These are phyloP conservation scores for Didymellaceae sp. DNA, from an alignment of 2,329 filamentous ascomycete species.

Conservation along the genomic window DNA sequence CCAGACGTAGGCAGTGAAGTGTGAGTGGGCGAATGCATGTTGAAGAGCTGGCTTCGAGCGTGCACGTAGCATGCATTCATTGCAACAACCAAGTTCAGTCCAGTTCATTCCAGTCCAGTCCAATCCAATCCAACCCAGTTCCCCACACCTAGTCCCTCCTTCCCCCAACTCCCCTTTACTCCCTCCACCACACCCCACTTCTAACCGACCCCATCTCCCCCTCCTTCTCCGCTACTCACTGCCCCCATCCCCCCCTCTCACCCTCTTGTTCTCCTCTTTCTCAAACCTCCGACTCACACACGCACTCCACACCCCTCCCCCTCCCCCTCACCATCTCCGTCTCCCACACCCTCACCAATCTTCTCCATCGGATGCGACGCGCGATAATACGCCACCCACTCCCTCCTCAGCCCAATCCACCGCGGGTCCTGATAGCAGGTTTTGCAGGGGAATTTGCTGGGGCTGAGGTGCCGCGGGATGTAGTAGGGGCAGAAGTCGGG, in stretches of 20 bases:
- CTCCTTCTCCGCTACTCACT: background rate
- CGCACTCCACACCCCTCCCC: background rate
- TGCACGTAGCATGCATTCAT: no score
- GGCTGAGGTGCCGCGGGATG: slow-evolving; percentile 25
- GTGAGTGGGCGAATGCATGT: no score
- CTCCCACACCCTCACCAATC: slow-evolving; percentile 24
- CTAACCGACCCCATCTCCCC: background rate
- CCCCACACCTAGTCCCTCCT: no score
- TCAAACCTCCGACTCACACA: no score
- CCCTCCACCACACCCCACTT: background rate
- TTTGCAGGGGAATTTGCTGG: slow-evolving; percentile 30
- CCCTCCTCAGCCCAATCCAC: slow-evolving; percentile 17
- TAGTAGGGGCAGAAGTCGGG: slow-evolving; percentile 29
- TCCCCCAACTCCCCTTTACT: no score
- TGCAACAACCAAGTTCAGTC: no score
- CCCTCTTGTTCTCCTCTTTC: background rate
- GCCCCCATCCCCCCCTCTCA: background rate
- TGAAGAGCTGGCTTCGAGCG: no score
- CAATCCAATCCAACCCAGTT: no score
- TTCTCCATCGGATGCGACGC: slow-evolving; percentile 30
- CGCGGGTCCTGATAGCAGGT: slow-evolving; percentile 31
- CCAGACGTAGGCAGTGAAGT: background rate
- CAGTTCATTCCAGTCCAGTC: no score
- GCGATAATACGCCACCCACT: slow-evolving; percentile 30
- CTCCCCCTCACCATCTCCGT: slow-evolving; percentile 30